These are phyloP conservation scores for Cyberlindnera maritima DNA, from an alignment of 805 yeast genomes.

Conservation along the genomic window DNA sequence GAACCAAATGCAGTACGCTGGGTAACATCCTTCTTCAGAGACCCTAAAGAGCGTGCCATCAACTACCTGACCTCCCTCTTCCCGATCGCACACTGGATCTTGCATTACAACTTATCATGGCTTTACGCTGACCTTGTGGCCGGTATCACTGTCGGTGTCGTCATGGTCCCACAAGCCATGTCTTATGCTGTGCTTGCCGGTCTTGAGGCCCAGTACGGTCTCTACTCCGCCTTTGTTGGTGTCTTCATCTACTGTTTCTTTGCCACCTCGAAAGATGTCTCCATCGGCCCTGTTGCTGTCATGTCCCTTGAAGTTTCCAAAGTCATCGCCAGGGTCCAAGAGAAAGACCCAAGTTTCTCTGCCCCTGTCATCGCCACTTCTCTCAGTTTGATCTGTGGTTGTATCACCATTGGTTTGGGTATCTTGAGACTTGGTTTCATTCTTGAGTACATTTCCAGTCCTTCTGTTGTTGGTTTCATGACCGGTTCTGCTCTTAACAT, in stretches of 20 bases:
- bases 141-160: conserved; percentile 91
- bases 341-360: conserved; percentile 42
- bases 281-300: conserved; percentile 96
- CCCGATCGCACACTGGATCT: conserved; percentile 82
- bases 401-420: conserved; percentile 80
- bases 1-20: conserved; percentile 13
- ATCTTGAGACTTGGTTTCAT: conserved; percentile 81
- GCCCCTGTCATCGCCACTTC: conserved; percentile 80
- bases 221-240: conserved; percentile 90
- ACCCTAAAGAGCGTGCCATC: conserved; percentile 28
- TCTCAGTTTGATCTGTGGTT: conserved; percentile 79
- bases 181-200: conserved; percentile 89
- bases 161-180: conserved; percentile 93
- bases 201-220: conserved; percentile 77
- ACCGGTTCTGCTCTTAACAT: conserved; percentile 89
- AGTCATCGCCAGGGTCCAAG: conserved; percentile 64
- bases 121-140: conserved; percentile 80
- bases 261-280: conserved; percentile 93
- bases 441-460: conserved; percentile 83
- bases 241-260: conserved; percentile 84
- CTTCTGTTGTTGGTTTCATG: conserved; percentile 94
- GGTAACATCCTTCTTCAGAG: conserved; percentile 4
- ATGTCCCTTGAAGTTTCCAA: conserved; percentile 86
- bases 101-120: conserved; percentile 81
- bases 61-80: conserved; percentile 62